Percentiles rank a stretch among this genome's conserved stretches.
Conservation (phyloP, 2,329 filamentous ascomycete genomes). For the Colletotrichum plurivorum region DNA sequence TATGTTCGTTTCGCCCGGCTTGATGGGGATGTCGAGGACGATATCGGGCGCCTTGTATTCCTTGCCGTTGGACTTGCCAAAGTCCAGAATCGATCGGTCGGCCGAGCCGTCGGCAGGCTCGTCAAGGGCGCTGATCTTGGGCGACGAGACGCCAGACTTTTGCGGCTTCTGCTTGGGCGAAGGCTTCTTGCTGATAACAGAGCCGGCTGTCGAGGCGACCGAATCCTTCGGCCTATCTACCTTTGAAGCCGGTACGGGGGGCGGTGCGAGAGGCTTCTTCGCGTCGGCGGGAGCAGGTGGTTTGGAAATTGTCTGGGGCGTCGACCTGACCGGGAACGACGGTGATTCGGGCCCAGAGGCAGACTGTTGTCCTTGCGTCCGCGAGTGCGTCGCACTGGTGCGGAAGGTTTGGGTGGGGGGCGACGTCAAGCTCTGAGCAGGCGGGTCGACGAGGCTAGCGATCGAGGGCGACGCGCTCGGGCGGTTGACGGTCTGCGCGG, state of each 20-base stretch:
- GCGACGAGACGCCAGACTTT: conserved; percentile 59
- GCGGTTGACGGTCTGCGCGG: conserved; percentile 66
- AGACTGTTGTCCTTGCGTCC: conserved; percentile 52
- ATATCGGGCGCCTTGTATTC: conserved; percentile 80
- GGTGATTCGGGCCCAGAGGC: conserved; percentile 60
- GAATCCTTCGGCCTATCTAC: conserved; percentile 38
- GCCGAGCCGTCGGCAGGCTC: conserved; percentile 55
- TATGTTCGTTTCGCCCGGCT: conserved; percentile 83
- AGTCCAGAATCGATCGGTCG: conserved; percentile 71
- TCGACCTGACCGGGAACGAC: conserved; percentile 53
- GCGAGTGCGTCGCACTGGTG: conserved; percentile 46
- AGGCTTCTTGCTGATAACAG: conserved; percentile 56
- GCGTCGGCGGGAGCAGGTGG: conserved; percentile 48
- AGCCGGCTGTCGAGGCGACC: conserved; percentile 20
- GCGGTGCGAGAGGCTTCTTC: conserved; percentile 56
- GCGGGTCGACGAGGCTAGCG: conserved; percentile 86
- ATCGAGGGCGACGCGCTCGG: conserved; percentile 95
- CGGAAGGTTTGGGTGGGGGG: conserved; percentile 47
- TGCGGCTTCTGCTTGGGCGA: conserved; percentile 63
- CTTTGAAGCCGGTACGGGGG: conserved; percentile 46
- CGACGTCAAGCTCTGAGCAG: conserved; percentile 54
- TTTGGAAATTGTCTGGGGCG: conserved; percentile 52
- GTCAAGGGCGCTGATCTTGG: conserved; percentile 65
- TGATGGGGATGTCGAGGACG: conserved; percentile 84
- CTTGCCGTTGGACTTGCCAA: conserved; percentile 71